Conservation (phyloP, 441 rosid genomes). For the Pelargonium fulgidum region DNA sequence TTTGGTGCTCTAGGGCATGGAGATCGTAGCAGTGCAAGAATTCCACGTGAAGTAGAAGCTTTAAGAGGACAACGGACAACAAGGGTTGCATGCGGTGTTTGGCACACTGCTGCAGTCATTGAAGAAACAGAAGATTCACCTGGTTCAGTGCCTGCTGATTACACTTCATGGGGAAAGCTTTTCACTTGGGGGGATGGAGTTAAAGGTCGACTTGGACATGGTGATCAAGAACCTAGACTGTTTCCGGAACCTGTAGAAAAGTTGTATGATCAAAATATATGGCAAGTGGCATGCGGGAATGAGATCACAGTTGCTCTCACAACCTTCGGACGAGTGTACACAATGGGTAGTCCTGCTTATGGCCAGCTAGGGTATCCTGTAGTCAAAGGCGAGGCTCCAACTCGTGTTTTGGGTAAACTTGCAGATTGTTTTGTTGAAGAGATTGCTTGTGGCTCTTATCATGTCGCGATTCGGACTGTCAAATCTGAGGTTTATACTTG, state of each 20-base stretch:
- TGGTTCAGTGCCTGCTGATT: slow-evolving; percentile 45
- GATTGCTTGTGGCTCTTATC: slow-evolving; percentile 92
- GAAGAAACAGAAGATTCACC: slow-evolving; percentile 80
- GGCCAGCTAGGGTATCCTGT: slow-evolving; percentile 88
- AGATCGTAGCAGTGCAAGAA: slow-evolving; percentile 61
- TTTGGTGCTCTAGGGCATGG: slow-evolving; percentile 94
- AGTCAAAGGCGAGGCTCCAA: slow-evolving; percentile 56
- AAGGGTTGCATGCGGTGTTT: slow-evolving; percentile 90
- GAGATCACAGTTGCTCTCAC: slow-evolving; percentile 86
- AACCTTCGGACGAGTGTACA: slow-evolving; percentile 75
- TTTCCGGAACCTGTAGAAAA: slow-evolving; percentile 93
- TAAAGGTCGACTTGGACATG: slow-evolving; percentile 88
- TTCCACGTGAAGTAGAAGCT: slow-evolving; percentile 90
- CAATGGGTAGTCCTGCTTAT: slow-evolving; percentile 90
- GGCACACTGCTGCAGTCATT: slow-evolving; percentile 97
- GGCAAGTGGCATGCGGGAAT: slow-evolving; percentile 89
- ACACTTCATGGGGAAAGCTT: slow-evolving; percentile 82
- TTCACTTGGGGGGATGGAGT: slow-evolving; percentile 98
- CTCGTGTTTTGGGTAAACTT: slow-evolving; percentile 78
- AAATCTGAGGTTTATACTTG: slow-evolving; percentile 89
- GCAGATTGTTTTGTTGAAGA: slow-evolving; percentile 79
- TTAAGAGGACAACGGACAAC: slow-evolving; percentile 89
- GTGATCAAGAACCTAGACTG: slow-evolving; percentile 79
- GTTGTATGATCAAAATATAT: slow-evolving; percentile 81
- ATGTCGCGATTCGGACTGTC: slow-evolving; percentile 83